Conservation (phyloP, 192 early-diverging fungal species). For the Backusella liffmaniae region DNA sequence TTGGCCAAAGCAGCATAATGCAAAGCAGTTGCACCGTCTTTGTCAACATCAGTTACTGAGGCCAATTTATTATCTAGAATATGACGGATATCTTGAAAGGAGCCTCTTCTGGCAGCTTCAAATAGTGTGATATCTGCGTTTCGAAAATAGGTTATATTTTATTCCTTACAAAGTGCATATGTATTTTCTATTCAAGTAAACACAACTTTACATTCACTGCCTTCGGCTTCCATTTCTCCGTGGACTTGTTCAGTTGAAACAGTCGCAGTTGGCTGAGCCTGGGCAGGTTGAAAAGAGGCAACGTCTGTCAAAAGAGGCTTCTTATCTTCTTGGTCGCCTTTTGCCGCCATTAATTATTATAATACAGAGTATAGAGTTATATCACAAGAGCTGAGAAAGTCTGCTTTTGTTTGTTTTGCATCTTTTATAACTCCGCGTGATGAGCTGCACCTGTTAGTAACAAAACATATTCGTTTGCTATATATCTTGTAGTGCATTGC, state of each 20-base stretch:
- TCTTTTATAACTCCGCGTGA: neutral
- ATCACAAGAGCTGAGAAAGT: neutral
- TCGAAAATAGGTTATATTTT: neutral
- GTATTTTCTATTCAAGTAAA: neutral
- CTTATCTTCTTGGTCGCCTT: neutral
- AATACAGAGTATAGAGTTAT: neutral
- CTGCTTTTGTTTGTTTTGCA: neutral
- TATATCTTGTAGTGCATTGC: neutral
- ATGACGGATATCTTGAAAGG: constrained; percentile 52
- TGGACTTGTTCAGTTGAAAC: neutral
- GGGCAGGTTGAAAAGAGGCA: neutral
- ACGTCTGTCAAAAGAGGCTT: constrained; percentile 2
- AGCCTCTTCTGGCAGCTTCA: constrained; percentile 72
- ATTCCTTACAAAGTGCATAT: neutral
- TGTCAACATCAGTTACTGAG: constrained; percentile 56
- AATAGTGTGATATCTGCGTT: constrained; percentile 43
- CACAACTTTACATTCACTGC: constrained; percentile 5
- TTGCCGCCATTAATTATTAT: neutral
- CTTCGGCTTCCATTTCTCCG: neutral
- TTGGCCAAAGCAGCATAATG: constrained; percentile 87
- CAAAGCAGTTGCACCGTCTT: constrained; percentile 69
- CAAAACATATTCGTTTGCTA: too few relatives aligned
- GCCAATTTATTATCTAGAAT: constrained; percentile 57
- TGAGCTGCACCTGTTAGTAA: neutral
- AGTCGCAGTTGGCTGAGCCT: neutral